Conservation (phyloP, 2,329 filamentous ascomycete genomes). For the Apiospora phragmitis region DNA sequence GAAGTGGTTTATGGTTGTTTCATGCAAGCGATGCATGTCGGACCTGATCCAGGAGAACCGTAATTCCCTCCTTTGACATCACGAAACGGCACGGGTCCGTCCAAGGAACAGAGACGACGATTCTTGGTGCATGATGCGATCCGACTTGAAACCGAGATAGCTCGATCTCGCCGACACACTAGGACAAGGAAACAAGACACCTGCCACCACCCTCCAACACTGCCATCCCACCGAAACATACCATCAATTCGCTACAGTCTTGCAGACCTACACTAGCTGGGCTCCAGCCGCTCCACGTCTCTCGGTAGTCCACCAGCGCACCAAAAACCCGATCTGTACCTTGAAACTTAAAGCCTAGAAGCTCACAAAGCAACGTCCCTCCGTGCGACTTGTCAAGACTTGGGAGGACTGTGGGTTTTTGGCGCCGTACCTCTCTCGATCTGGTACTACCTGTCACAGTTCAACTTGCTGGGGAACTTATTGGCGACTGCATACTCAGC, state of each 20-base stretch:
- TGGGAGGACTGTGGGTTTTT: conserved; percentile 6
- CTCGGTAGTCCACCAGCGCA: conserved; percentile 1
- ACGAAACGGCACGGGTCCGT: conserved; percentile 2
- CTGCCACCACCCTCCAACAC: background rate
- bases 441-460: background rate
- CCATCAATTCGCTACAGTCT: conserved; percentile 5
- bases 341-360: conserved; percentile 6
- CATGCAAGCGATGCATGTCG: background rate
- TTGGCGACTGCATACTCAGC: background rate
- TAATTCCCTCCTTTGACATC: conserved; percentile 1
- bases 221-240: background rate
- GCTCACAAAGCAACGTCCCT: conserved; percentile 5
- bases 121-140: conserved; percentile 41
- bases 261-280: background rate
- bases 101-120: background rate
- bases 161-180: conserved; percentile 37
- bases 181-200: conserved; percentile 23
- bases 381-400: conserved; percentile 4
- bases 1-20: conserved; percentile 1
- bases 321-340: conserved; percentile 1
- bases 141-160: conserved; percentile 39
- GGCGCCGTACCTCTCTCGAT: background rate
- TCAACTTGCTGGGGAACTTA: background rate
- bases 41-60: conserved; percentile 1
- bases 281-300: conserved; percentile 2